Evolutionary conservation across 2,329 filamentous ascomycete species (phyloP).

Genomic region (Xylariomycetidae sp.): DNA sequence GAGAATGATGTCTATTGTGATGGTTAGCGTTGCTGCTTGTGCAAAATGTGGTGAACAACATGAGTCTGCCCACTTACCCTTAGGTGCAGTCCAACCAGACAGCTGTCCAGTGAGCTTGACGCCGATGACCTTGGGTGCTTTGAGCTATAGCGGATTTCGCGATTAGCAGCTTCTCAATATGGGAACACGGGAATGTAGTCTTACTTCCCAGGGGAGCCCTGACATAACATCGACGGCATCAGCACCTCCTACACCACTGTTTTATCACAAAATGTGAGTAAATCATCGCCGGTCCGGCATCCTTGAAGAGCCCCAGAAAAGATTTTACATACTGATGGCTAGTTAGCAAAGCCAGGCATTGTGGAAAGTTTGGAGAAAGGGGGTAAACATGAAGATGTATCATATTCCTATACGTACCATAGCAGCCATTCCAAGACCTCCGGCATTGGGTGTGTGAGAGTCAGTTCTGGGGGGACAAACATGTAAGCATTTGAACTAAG

Average conservation of each 20-base stretch:
- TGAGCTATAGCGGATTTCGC: no score
- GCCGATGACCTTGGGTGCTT: conserved; percentile 96
- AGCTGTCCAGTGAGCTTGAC: conserved; percentile 88
- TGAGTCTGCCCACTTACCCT: no score
- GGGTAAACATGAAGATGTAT: no score
- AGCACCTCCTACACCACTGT: conserved; percentile 94
- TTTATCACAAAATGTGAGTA: no score
- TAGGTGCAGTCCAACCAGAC: conserved; percentile 87
- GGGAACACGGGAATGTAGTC: background rate
- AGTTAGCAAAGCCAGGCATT: no score
- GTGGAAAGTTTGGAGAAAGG: no score
- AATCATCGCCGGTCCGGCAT: no score
- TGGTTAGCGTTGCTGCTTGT: conserved; percentile 6
- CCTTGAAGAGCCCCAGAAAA: no score
- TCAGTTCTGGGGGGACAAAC: conserved; percentile 61
- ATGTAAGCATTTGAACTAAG: no score
- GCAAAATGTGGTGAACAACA: no score
- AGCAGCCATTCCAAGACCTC: conserved; percentile 89
- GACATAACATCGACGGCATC: conserved; percentile 96
- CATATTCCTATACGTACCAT: no score
- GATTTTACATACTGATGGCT: no score
- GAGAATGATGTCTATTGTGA: conserved; percentile 75
- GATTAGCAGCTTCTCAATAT: conserved; percentile 53
- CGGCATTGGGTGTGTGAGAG: conserved; percentile 95
- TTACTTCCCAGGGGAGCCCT: background rate